Conservation (phyloP, 2,329 filamentous ascomycete species). For the Dactylellina haptotyla region DNA sequence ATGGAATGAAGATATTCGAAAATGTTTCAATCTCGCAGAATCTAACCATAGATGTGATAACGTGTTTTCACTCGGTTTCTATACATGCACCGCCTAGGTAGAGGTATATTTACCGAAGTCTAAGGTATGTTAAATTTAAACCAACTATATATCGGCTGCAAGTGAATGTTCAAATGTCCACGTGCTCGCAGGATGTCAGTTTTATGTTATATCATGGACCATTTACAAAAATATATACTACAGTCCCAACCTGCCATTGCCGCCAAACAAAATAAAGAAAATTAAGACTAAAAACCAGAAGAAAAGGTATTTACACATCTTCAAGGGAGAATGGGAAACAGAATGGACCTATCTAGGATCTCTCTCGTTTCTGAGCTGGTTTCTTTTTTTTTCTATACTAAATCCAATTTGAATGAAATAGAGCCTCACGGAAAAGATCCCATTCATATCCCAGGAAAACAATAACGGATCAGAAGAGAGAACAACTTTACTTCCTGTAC, state of each 20-base stretch:
- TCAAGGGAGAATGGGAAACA: background rate
- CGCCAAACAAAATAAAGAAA: slow-evolving; percentile 4
- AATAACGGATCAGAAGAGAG: background rate
- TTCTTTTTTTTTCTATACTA: too few species aligned
- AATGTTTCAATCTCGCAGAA: background rate
- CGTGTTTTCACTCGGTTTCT: too few species aligned
- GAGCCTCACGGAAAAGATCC: background rate
- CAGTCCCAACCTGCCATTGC: background rate
- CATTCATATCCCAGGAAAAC: background rate
- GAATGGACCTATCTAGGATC: background rate
- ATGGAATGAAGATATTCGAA: background rate
- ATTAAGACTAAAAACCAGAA: slow-evolving; percentile 2
- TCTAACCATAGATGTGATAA: too few species aligned
- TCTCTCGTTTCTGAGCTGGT: too few species aligned
- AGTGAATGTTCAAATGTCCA: slow-evolving; percentile 2
- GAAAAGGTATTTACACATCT: slow-evolving; percentile 32
- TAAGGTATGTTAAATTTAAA: too few species aligned
- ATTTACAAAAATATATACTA: slow-evolving; percentile 5
- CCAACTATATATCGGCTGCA: too few species aligned
- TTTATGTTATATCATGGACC: background rate
- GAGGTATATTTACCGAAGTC: too few species aligned
- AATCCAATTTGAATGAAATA: background rate
- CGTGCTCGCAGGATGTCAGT: background rate
- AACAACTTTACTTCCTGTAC: slow-evolving; percentile 64
- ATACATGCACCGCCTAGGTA: too few species aligned